Base-by-base conservation (phyloP, 2,329 filamentous ascomycete genomes). In the Penicillium olsonii region DNA sequence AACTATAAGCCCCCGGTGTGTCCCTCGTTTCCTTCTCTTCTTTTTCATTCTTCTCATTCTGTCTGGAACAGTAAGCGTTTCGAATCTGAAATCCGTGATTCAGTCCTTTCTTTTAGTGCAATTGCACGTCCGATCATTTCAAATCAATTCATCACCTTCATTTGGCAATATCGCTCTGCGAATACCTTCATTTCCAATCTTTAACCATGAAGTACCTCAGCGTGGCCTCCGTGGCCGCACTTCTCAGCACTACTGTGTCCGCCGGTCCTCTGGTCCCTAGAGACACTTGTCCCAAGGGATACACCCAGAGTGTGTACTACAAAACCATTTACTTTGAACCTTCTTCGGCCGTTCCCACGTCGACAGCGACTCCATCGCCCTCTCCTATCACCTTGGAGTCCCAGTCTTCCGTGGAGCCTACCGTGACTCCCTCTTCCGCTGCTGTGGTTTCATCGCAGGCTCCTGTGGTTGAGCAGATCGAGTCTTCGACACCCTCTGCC, bases 101-200 rank as follows among this genome's bases (percentile, higher is more conserved):
- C 54, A 55, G 53, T 63, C 61, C 63, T 56, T 67, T 66, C 64
- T 31, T 65, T 67, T 47, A 20, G 52, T 45, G 38, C 52, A 20
- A 34, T 44, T 50, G 54, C 60, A 61, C 55, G 53, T 61, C 44
- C 50, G 22, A 39, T 63, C 56, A 19, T 47, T 47, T 10, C 29
- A 22, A 49, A 26, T 34, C 34, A 40, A 34, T 39, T 38, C 38
- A 22, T 31, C 34, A 38, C 37, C 40, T 48, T 14, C 37, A 39
- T 27, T 47, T 38, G 18, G 24, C 42, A 5, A 26, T 22, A 34
- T 45, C 26, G 12, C 22, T 38, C 22, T 43, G 24, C 38, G 19
- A 14, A 34, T 11, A 7, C 34, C 15, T 31, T 42, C 22, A 15
- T 42, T 40, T 15, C 31, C 38, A 37, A 44, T 48, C 33, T 56